phyloP scores from a whole-genome alignment of 139 green algal species.

The Coelastrella sp. region DNA sequence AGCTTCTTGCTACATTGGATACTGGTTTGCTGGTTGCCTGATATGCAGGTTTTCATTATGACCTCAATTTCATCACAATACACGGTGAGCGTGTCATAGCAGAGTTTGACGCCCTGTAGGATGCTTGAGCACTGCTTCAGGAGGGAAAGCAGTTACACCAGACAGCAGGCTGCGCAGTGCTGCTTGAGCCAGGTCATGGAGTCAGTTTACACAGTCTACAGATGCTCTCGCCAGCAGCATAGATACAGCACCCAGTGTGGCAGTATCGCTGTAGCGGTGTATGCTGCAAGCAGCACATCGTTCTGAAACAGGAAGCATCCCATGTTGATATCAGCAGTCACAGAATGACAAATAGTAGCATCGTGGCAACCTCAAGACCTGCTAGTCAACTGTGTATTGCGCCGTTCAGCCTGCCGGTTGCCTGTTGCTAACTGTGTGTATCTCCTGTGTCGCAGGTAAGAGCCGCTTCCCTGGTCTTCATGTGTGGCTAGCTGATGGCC shows the following conservation, averaged over 20 bases:
- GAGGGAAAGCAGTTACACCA: too few species aligned
- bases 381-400: neutral
- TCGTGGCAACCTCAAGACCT: neutral
- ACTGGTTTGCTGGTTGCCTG: neutral
- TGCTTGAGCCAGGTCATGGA: too few species aligned
- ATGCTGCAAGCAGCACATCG: too few species aligned
- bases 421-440: neutral
- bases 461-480: slow-evolving; percentile 66
- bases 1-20: neutral
- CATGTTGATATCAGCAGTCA: too few species aligned
- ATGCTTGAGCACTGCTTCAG: too few species aligned
- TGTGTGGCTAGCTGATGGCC: slow-evolving; percentile 72
- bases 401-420: neutral
- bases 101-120: neutral
- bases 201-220: too few species aligned
- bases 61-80: slow-evolving; percentile 96
- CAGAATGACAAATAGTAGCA: too few species aligned
- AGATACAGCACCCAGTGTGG: too few species aligned
- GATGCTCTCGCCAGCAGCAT: too few species aligned
- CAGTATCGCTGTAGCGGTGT: too few species aligned
- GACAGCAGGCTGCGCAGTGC: too few species aligned
- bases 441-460: neutral
- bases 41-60: slow-evolving; percentile 86
- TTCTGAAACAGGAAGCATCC: too few species aligned
- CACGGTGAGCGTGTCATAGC: slow-evolving; percentile 68